phyloP scores from a whole-genome alignment of 345 rosid species.

The Gossypium rotundifolium region DNA sequence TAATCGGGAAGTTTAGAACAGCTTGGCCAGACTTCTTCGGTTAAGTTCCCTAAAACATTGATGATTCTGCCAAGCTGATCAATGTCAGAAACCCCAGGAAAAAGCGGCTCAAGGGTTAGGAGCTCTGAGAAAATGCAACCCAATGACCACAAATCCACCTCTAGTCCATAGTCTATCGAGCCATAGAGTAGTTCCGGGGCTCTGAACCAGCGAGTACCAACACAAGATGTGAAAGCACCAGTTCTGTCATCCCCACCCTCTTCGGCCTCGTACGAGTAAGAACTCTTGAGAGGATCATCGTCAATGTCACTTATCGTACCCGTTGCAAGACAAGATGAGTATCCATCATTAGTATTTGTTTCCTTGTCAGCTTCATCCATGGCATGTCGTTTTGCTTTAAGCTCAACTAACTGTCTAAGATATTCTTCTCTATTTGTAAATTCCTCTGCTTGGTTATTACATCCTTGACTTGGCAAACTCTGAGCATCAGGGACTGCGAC shows the following conservation, averaged over 20 bases:
- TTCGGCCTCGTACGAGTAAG: slow-evolving; percentile 54
- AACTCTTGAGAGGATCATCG: slow-evolving; percentile 55
- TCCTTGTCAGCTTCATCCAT: slow-evolving; percentile 58
- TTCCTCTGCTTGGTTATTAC: slow-evolving; percentile 20
- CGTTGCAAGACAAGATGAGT: slow-evolving; percentile 85
- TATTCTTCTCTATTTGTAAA: slow-evolving; percentile 43
- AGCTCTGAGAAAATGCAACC: slow-evolving; percentile 91
- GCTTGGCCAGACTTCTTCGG: slow-evolving; percentile 72
- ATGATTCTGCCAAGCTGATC: slow-evolving; percentile 78
- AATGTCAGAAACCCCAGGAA: slow-evolving; percentile 88
- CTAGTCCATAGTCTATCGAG: slow-evolving; percentile 69
- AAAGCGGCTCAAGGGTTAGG: slow-evolving; percentile 67
- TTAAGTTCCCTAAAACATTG: slow-evolving; percentile 65
- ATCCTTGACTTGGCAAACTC: slow-evolving; percentile 13
- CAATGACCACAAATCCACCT: slow-evolving; percentile 82
- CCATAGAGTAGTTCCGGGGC: slow-evolving; percentile 93
- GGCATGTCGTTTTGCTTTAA: slow-evolving; percentile 39
- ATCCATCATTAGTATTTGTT: slow-evolving; percentile 50
- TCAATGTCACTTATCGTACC: slow-evolving; percentile 69
- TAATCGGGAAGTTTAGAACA: slow-evolving; percentile 82
- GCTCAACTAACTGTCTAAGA: slow-evolving; percentile 44
- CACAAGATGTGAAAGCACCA: slow-evolving; percentile 78
- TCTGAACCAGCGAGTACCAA: slow-evolving; percentile 96
- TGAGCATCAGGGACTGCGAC: slow-evolving; percentile 34
- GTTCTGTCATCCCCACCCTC: slow-evolving; percentile 37